phyloP scores from a whole-genome alignment of 148 eudicot species.

The Vaccinium myrtillus region DNA sequence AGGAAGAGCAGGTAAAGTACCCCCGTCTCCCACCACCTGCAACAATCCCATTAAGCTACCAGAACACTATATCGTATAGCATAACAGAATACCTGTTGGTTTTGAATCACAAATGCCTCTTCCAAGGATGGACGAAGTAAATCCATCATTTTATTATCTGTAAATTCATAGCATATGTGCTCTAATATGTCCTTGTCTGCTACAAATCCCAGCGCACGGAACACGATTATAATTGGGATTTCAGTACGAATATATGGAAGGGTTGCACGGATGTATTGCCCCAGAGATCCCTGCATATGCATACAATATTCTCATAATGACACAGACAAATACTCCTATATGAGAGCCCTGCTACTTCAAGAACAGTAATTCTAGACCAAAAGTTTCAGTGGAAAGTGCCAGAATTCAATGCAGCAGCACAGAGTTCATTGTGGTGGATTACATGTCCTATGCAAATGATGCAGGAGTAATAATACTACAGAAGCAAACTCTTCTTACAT shows the following conservation, averaged over 20 bases:
- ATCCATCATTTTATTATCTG: constrained; percentile 64
- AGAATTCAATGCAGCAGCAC: neutral
- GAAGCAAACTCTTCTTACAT: neutral
- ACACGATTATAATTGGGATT: constrained; percentile 71
- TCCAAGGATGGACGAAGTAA: constrained; percentile 59
- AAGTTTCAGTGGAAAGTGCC: neutral
- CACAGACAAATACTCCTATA: neutral
- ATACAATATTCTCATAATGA: neutral
- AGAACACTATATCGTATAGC: neutral
- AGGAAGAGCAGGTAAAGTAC: too few species aligned
- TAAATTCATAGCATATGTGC: constrained; percentile 64
- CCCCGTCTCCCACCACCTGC: neutral
- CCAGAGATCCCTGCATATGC: constrained; percentile 77
- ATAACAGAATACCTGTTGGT: constrained; percentile 44
- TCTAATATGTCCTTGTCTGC: constrained; percentile 68
- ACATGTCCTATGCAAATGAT: neutral
- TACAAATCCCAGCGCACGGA: constrained; percentile 65
- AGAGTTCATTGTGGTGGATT: neutral
- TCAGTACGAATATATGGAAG: constrained; percentile 85
- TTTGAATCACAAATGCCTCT: constrained; percentile 68
- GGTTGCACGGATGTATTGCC: constrained; percentile 90
- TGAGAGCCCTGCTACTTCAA: neutral
- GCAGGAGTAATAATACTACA: neutral
- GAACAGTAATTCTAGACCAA: neutral
- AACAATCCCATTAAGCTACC: neutral